Evolutionary conservation across 75 land plant genomes (phyloP).

Genomic region (Sequoiadendron giganteum): DNA sequence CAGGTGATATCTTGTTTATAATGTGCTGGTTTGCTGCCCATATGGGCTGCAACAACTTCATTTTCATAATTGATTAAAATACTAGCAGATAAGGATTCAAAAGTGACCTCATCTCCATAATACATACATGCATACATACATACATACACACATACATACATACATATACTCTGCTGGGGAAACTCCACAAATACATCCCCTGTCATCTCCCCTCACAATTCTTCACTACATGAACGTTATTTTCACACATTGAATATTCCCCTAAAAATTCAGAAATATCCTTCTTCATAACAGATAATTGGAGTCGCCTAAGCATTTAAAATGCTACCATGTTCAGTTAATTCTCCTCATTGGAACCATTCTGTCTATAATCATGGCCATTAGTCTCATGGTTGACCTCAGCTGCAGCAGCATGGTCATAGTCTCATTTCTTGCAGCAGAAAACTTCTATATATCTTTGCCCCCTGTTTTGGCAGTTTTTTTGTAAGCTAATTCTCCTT

Average conservation of each 20-base stretch:
- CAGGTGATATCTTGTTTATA: too few species aligned
- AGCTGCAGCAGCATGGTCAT: constrained; percentile 64
- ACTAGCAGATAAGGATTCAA: too few species aligned
- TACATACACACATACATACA: too few species aligned
- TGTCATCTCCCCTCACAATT: constrained; percentile 68
- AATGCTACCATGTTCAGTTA: not conserved
- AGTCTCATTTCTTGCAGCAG: constrained; percentile 72
- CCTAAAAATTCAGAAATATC: constrained; percentile 74
- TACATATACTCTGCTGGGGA: too few species aligned
- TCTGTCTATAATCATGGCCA: too few species aligned
- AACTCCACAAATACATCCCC: too few species aligned
- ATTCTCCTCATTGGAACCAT: not conserved
- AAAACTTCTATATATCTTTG: constrained; percentile 87
- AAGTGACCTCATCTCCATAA: too few species aligned
- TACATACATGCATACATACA: too few species aligned
- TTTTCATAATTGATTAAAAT: too few species aligned
- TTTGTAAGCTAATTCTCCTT: constrained; percentile 37
- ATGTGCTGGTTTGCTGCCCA: too few species aligned
- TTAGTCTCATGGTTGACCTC: constrained; percentile 46
- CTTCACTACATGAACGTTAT: constrained; percentile 65
- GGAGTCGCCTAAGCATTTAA: constrained; percentile 61
- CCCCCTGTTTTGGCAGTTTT: constrained; percentile 77
- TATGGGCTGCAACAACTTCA: too few species aligned
- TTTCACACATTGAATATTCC: constrained; percentile 48
- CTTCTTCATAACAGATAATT: constrained; percentile 65